These are phyloP conservation scores for Russula brevipes DNA, from an alignment of 768 basidiomycete species.

Conservation along the genomic window DNA sequence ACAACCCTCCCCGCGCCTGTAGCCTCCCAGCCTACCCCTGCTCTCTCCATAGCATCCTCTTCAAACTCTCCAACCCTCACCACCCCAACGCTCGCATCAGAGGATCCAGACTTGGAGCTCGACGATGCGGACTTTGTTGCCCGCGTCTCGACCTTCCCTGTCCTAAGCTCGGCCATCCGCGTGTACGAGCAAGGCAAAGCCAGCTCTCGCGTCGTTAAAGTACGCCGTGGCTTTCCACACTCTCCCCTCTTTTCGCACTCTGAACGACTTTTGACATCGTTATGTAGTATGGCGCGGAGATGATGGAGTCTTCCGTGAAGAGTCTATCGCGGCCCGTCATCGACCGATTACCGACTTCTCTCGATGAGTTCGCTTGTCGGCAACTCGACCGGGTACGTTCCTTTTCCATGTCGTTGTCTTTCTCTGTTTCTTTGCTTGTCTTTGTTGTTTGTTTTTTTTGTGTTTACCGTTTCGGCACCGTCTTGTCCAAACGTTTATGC, in stretches of 20 bases:
- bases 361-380: conserved; percentile 86
- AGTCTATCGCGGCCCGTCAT: conserved; percentile 79
- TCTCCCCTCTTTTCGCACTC: too few relatives aligned
- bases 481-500: not conserved
- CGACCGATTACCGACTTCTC: conserved; percentile 63
- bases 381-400: conserved; percentile 72
- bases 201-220: conserved; percentile 80
- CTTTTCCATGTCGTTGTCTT: too few relatives aligned
- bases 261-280: conserved; percentile 2
- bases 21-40: conserved; percentile 36
- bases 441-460: not conserved
- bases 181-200: conserved; percentile 83
- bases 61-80: conserved; percentile 33
- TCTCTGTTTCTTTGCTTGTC: not conserved
- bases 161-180: conserved; percentile 65
- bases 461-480: not conserved
- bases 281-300: conserved; percentile 74
- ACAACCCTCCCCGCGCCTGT: not conserved
- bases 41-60: conserved; percentile 32
- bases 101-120: conserved; percentile 28
- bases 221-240: conserved; percentile 30
- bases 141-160: conserved; percentile 62
- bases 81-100: conserved; percentile 26
- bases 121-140: conserved; percentile 41
- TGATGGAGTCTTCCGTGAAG: conserved; percentile 81